These are phyloP conservation scores for Scedosporium minutisporum DNA, from an alignment of 2,329 filamentous ascomycete species.

Conservation along the genomic window DNA sequence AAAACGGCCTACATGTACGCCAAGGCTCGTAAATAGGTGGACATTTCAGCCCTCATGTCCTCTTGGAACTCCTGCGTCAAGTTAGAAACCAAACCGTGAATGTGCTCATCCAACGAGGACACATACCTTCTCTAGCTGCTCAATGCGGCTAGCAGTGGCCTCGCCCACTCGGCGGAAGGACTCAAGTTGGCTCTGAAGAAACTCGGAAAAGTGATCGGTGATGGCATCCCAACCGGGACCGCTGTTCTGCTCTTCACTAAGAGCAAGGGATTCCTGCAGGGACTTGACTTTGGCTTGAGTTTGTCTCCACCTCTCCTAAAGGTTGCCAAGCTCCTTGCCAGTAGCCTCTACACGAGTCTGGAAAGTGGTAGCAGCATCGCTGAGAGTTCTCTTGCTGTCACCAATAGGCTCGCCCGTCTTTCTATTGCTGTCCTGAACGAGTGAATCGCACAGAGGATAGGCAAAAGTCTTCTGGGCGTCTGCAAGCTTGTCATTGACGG, in stretches of 20 bases:
- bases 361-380: neutral
- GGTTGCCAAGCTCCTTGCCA: neutral
- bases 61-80: neutral
- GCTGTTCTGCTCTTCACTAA: neutral
- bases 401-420: neutral
- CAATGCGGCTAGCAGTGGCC: conserved; percentile 4
- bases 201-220: neutral
- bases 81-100: neutral
- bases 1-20: too few relatives aligned
- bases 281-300: neutral
- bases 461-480: neutral
- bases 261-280: neutral
- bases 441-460: neutral
- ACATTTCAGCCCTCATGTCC: too few relatives aligned
- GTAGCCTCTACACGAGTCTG: neutral
- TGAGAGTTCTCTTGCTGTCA: neutral
- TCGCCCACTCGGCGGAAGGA: conserved; percentile 2
- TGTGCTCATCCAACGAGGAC: neutral
- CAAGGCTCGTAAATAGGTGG: too few relatives aligned
- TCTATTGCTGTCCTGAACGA: neutral
- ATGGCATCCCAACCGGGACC: neutral
- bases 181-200: neutral
- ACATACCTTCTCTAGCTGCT: conserved; percentile 10
- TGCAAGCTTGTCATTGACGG: conserved; percentile 3
- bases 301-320: conserved; percentile 1